These are phyloP conservation scores for Mortierella sp. DNA, from an alignment of 371 early-diverging fungal species.

Conservation along the genomic window DNA sequence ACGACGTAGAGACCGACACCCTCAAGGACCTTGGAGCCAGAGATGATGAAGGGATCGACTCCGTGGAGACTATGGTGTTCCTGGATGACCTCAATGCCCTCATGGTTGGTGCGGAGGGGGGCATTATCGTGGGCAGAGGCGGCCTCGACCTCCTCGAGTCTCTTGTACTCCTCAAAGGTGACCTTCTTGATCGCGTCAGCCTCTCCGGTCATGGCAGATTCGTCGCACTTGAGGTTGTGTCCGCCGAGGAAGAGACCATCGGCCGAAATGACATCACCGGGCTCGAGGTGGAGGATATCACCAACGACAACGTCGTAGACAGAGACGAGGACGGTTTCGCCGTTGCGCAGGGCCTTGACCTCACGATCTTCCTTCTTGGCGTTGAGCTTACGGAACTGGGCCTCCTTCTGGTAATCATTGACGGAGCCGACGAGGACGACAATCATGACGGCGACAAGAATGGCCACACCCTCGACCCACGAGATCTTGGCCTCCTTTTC, in stretches of 20 bases:
- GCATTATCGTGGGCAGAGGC: constrained; percentile 29
- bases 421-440: constrained; percentile 85
- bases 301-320: constrained; percentile 92
- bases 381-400: constrained; percentile 86
- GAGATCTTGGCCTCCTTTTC: constrained; percentile 64
- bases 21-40: constrained; percentile 82
- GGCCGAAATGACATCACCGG: constrained; percentile 95
- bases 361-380: constrained; percentile 86
- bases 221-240: constrained; percentile 90
- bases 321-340: constrained; percentile 83
- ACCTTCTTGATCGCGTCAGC: constrained; percentile 85
- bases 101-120: constrained; percentile 18
- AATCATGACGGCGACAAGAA: constrained; percentile 83
- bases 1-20: constrained; percentile 84
- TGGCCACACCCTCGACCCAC: constrained; percentile 86
- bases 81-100: constrained; percentile 40
- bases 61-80: constrained; percentile 44
- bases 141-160: constrained; percentile 62
- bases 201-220: constrained; percentile 95
- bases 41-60: constrained; percentile 78
- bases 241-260: constrained; percentile 90
- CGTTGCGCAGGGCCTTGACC: constrained; percentile 80
- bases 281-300: constrained; percentile 92
- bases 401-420: constrained; percentile 91
- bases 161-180: constrained; percentile 46